phyloP scores from a whole-genome alignment of 2,329 filamentous ascomycete genomes.

The Albifimbria verrucaria region DNA sequence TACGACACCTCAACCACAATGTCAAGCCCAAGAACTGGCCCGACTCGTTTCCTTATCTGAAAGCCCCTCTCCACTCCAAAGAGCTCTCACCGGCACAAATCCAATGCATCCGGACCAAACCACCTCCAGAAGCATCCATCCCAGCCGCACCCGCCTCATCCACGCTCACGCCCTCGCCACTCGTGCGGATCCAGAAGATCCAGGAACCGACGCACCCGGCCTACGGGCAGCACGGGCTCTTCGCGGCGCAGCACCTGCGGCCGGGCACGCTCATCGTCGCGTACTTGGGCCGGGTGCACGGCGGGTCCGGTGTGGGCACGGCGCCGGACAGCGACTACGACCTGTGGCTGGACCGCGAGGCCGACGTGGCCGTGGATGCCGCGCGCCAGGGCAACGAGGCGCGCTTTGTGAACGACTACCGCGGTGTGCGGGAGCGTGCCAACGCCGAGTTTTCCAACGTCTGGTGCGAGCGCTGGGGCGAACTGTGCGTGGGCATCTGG shows the following conservation, averaged over 20 bases:
- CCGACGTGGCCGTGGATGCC: slow-evolving; percentile 59
- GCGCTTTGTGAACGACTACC: slow-evolving; percentile 65
- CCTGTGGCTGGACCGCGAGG: slow-evolving; percentile 57
- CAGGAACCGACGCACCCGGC: slow-evolving; percentile 51
- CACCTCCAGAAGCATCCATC: slow-evolving; percentile 13
- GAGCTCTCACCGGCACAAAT: slow-evolving; percentile 41
- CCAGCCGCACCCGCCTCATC: slow-evolving; percentile 22
- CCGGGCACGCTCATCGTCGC: slow-evolving; percentile 57
- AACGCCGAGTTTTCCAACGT: slow-evolving; percentile 59
- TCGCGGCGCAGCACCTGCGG: slow-evolving; percentile 50
- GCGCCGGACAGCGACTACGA: slow-evolving; percentile 52
- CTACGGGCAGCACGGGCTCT: slow-evolving; percentile 56
- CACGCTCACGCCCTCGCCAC: slow-evolving; percentile 41
- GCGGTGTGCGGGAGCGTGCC: slow-evolving; percentile 50
- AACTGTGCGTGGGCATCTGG: slow-evolving; percentile 57
- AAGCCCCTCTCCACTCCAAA: slow-evolving; percentile 43
- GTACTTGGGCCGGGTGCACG: slow-evolving; percentile 60
- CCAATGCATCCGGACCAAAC: slow-evolving; percentile 30
- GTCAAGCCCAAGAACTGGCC: slow-evolving; percentile 58
- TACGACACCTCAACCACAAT: slow-evolving; percentile 13
- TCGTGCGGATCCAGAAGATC: slow-evolving; percentile 55
- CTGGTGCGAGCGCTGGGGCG: slow-evolving; percentile 49
- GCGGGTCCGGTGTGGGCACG: slow-evolving; percentile 22
- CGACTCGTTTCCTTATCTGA: slow-evolving; percentile 47
- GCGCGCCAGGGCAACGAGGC: slow-evolving; percentile 58